phyloP scores from a whole-genome alignment of 768 basidiomycete genomes.

The Tephrocybe rancida region DNA sequence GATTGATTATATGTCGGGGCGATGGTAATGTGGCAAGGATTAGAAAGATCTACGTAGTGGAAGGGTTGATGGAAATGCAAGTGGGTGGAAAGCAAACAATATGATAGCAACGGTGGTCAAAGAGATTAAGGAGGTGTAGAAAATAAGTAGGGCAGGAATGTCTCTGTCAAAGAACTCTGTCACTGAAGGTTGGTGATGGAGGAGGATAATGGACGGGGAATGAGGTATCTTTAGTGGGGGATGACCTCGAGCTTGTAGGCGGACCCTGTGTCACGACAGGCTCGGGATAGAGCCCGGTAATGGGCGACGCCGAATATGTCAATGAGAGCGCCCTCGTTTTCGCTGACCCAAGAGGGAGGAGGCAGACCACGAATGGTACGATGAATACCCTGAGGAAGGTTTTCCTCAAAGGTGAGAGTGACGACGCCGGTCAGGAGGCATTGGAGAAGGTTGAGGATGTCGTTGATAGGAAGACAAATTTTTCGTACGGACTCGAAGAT shows the following conservation, averaged over 20 bases:
- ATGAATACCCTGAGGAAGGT: constrained; percentile 67
- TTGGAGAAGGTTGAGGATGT: constrained; percentile 69
- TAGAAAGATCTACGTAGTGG: constrained; percentile 22
- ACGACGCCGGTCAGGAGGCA: constrained; percentile 75
- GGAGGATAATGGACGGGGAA: not conserved
- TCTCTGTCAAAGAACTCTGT: constrained; percentile 15
- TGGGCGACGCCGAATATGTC: constrained; percentile 77
- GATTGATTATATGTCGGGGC: constrained; percentile 24
- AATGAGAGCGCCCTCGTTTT: constrained; percentile 65
- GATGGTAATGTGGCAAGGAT: constrained; percentile 24
- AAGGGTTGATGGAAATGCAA: constrained; percentile 25
- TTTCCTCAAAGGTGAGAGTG: constrained; percentile 75
- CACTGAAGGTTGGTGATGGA: constrained; percentile 6
- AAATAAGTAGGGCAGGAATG: constrained; percentile 15
- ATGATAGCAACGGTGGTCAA: constrained; percentile 32
- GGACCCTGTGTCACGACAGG: constrained; percentile 69
- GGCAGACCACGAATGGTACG: constrained; percentile 80
- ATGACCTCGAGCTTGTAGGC: constrained; percentile 77
- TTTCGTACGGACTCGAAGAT: constrained; percentile 72
- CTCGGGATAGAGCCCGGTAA: constrained; percentile 71
- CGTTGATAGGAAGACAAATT: constrained; percentile 68
- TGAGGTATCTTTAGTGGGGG: constrained; percentile 30
- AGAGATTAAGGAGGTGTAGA: constrained; percentile 24
- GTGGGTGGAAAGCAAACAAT: constrained; percentile 30
- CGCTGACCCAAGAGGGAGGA: constrained; percentile 74